Base-by-base conservation (phyloP, 2,329 filamentous ascomycete species). In the Kalaharituber pfeilii region DNA sequence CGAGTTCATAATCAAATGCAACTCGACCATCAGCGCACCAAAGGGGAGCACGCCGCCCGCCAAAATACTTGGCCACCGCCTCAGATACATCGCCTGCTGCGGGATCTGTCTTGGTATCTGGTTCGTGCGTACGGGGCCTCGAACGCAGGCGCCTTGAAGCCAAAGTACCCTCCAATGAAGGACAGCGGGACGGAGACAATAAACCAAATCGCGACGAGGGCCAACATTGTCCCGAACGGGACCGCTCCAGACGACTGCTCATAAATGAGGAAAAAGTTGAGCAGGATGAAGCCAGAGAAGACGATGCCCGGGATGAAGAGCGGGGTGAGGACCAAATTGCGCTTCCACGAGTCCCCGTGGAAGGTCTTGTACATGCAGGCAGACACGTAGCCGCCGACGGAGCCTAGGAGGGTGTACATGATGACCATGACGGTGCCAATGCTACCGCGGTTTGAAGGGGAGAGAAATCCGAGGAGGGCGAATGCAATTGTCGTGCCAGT, bases 1-100 rank as follows among this genome's bases (percentile, higher is more conserved):
- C 25, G 86, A 94, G 71, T 82, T 94, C 86, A 98, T 94, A 73
- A 98, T 95, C 70, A 96, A 96, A 75, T 94, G 96, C 2, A 98
- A 80, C 71, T 98, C 91, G 49, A 96, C 88, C 62, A 96, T 95
- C 66, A 98, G 96, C 58, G 91, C 89, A 49, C 85, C 87, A 65
- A 98, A 98, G 0, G 91, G 91, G 25, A 96, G 75, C 51, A 96
- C 81, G 52, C 91, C 91, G 24, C 93, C 89, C 22, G 96, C 76
- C 15, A 95, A 76, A 77, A 94, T 89, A 60, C 85, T 93, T 1
- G 91, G 91, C 6, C 95, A 71, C 0, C 86, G 85, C 58, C 82
- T 82, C 50, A 96, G 80, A 64, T 94, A 95, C 7, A 82, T 86
- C 15, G 42, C 11, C 24, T 22, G n/a, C 0, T 85, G 86, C 9